Conservation (phyloP, 2,329 filamentous ascomycete species). For the Curvularia sp. region DNA sequence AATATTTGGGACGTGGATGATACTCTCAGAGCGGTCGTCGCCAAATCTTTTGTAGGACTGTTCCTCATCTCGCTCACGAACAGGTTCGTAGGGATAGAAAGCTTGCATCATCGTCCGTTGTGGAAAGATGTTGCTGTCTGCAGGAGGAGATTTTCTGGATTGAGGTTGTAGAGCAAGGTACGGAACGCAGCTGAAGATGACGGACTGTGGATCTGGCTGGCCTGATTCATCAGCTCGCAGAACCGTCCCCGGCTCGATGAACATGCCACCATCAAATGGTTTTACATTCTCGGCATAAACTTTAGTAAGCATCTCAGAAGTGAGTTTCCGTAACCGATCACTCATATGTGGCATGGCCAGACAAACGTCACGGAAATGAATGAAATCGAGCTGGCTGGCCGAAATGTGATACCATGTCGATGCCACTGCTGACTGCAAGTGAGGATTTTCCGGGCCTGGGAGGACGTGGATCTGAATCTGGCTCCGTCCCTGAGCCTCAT, state of each 20-base stretch:
- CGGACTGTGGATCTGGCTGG: slow-evolving; percentile 27
- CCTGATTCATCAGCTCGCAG: slow-evolving; percentile 38
- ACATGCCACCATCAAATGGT: slow-evolving; percentile 37
- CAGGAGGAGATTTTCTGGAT: background rate
- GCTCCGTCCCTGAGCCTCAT: slow-evolving; percentile 24
- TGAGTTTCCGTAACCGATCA: slow-evolving; percentile 26
- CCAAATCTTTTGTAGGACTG: slow-evolving; percentile 40
- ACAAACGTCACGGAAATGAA: slow-evolving; percentile 36
- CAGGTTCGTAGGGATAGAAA: slow-evolving; percentile 43
- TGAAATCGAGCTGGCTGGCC: slow-evolving; percentile 32
- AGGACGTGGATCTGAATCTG: slow-evolving; percentile 33
- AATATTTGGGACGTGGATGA: slow-evolving; percentile 41
- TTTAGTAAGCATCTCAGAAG: slow-evolving; percentile 26
- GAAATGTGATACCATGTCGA: slow-evolving; percentile 41
- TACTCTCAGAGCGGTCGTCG: slow-evolving; percentile 19
- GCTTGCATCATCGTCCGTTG: slow-evolving; percentile 42
- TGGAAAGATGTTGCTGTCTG: slow-evolving; percentile 25
- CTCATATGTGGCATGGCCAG: slow-evolving; percentile 29
- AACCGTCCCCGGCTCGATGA: slow-evolving; percentile 46
- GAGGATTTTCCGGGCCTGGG: slow-evolving; percentile 30
- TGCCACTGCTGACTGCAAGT: slow-evolving; percentile 11
- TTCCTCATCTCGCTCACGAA: slow-evolving; percentile 40
- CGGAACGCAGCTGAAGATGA: slow-evolving; percentile 44
- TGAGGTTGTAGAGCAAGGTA: slow-evolving; percentile 33
- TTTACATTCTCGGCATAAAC: slow-evolving; percentile 39